Base-by-base conservation (phyloP, 1,139 yeast species). In the Suhomyces yuchorum region DNA sequence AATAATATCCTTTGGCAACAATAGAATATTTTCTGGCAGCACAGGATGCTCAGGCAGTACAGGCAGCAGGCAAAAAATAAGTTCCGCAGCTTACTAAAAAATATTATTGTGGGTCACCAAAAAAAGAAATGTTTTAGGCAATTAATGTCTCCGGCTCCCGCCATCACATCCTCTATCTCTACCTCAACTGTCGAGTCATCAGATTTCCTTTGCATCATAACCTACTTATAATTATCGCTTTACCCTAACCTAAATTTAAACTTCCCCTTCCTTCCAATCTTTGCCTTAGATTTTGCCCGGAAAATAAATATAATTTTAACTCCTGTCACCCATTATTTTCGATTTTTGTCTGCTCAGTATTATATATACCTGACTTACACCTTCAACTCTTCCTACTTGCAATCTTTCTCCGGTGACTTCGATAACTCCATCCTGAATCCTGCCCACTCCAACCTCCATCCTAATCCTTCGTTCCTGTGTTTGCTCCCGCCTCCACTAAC, bases 111-210 rank as follows among this genome's bases (percentile, higher is more conserved):
- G 30, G 30, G 26, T 18, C 26, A 19, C 12, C 23, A 38, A 38
- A 44, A 44, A 44, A 44, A 44, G 47, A 44, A 44, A 44, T 40
- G 41, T 30, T 44, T 42, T 40, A 15, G 24, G 28, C 37, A 44
- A 37, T 34, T 37, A 35, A 39, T 35, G 43, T 43, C 43, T 38
- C 45, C 38, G 35, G 34, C 30, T 38, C 32, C 46, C 40, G 32
- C 43, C 39, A 37, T 37, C 39, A 22, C 39, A 23, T 37, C 24
- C 15, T 40, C 22, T 40, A 33, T 32, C 28, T 40, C 37, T 18
- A 18, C 34, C 11, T 12, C 30, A 26, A 26, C 30, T 26, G 30
- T 26, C 30, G 34, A 24, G 34, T 28, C 41, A 38, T 18, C 19
- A 18, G 15, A 19, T 35, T 35, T 35, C 20, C 18, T 33, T 17